phyloP scores from a whole-genome alignment of 2,329 filamentous ascomycete species.

The Didymella lethalis region DNA sequence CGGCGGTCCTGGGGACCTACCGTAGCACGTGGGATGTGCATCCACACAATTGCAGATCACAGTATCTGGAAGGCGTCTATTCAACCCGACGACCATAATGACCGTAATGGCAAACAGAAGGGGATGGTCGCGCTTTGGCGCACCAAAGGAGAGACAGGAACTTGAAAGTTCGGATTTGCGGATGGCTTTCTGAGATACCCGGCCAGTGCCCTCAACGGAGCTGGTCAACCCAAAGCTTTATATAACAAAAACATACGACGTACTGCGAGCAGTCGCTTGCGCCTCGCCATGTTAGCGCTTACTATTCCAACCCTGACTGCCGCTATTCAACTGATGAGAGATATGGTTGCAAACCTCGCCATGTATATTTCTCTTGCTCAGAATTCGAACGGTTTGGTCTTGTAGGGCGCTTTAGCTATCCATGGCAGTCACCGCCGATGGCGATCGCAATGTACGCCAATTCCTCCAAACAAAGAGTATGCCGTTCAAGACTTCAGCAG shows the following conservation, averaged over 20 bases:
- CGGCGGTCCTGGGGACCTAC: not conserved
- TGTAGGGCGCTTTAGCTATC: too few relatives aligned
- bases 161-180: conserved; percentile 3
- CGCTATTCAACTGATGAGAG: not conserved
- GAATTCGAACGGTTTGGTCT: not conserved
- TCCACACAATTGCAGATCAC: conserved; percentile 17
- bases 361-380: not conserved
- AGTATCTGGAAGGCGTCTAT: conserved; percentile 50
- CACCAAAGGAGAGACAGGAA: not conserved
- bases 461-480: too few relatives aligned
- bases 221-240: conserved; percentile 19
- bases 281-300: not conserved
- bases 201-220: conserved; percentile 25
- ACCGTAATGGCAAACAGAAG: conserved; percentile 25
- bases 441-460: too few relatives aligned
- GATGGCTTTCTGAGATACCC: conserved; percentile 26
- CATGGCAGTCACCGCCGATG: too few relatives aligned
- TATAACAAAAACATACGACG: conserved; percentile 6
- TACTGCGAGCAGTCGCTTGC: conserved; percentile 2
- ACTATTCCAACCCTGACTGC: too few relatives aligned
- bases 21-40: conserved; percentile 21
- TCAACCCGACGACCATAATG: conserved; percentile 52
- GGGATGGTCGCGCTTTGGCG: not conserved
- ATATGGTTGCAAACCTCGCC: not conserved
- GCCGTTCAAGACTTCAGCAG: too few relatives aligned